Evolutionary conservation across 106 monocot genomes (phyloP).

Genomic region (Apostasia shenzhenica): DNA sequence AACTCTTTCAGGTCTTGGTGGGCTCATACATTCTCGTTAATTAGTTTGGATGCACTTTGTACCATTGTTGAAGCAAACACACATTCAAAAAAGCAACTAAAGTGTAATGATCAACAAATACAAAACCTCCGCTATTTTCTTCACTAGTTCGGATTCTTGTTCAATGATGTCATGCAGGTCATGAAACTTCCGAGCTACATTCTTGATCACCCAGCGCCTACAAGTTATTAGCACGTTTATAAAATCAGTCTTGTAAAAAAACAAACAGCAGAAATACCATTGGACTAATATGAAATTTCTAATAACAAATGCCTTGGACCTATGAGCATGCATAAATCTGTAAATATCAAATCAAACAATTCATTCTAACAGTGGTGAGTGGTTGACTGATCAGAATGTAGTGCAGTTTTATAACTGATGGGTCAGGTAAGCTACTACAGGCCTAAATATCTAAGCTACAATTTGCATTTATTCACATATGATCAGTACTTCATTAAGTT

Average conservation of each 20-base stretch:
- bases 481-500: not conserved
- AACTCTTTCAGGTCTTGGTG: no score
- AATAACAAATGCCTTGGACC: no score
- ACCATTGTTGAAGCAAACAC: not conserved
- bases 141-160: constrained; percentile 64
- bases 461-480: not conserved
- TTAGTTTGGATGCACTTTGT: no score
- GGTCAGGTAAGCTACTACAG: no score
- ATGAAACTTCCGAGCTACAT: constrained; percentile 25
- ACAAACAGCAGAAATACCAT: not conserved
- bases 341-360: no score
- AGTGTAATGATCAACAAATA: not conserved
- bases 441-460: not conserved
- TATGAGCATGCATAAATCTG: no score
- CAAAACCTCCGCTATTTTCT: constrained; percentile 69
- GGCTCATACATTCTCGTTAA: no score
- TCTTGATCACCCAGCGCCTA: constrained; percentile 73
- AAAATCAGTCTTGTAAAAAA: not conserved
- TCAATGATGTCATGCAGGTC: constrained; percentile 30
- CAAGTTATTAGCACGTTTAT: constrained; percentile 8
- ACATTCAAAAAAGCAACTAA: not conserved
- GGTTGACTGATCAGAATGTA: no score
- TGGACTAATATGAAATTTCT: no score
- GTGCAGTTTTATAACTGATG: no score
- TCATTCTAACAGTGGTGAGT: no score